A percentile compares a stretch with the other conserved stretches of the same genome.
phyloP scores from a whole-genome alignment of 495 filamentous ascomycete species.

The Tricharina praecox region DNA sequence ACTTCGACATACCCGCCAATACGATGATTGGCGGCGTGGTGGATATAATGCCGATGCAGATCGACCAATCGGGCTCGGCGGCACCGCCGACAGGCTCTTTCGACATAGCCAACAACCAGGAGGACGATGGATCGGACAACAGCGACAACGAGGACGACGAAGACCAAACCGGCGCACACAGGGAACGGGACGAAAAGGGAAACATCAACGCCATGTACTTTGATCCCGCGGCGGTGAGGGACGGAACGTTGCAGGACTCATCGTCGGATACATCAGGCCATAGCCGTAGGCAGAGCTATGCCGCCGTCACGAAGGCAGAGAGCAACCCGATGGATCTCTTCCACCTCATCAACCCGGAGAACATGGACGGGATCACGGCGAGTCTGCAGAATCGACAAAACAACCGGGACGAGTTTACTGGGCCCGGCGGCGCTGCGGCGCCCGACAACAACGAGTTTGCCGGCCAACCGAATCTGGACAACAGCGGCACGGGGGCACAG shows the following conservation, averaged over 20 bases:
- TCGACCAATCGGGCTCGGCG: background rate
- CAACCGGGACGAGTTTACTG: conserved; percentile 2
- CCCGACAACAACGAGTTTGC: background rate
- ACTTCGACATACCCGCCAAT: conserved; percentile 7
- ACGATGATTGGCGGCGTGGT: conserved; percentile 5
- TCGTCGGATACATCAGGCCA: conserved; percentile 15
- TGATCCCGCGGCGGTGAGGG: conserved; percentile 19
- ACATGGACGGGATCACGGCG: background rate
- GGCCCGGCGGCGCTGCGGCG: background rate
- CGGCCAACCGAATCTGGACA: background rate
- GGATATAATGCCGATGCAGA: conserved; percentile 9
- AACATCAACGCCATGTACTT: conserved; percentile 16
- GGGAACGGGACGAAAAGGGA: background rate
- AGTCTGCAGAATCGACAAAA: background rate
- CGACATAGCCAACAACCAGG: background rate
- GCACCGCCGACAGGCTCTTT: background rate
- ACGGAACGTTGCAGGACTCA: conserved; percentile 18
- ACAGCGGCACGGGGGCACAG: background rate
- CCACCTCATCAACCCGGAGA: conserved; percentile 7
- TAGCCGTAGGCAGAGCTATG: conserved; percentile 17
- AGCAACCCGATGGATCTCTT: conserved; percentile 25
- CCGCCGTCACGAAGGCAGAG: conserved; percentile 6
- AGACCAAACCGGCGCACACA: conserved; percentile 3
- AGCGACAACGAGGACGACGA: conserved; percentile 13
- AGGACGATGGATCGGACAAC: background rate